These are phyloP conservation scores for Malassezia brasiliensis DNA, from an alignment of 1,284 basidiomycete species.

Conservation along the genomic window DNA sequence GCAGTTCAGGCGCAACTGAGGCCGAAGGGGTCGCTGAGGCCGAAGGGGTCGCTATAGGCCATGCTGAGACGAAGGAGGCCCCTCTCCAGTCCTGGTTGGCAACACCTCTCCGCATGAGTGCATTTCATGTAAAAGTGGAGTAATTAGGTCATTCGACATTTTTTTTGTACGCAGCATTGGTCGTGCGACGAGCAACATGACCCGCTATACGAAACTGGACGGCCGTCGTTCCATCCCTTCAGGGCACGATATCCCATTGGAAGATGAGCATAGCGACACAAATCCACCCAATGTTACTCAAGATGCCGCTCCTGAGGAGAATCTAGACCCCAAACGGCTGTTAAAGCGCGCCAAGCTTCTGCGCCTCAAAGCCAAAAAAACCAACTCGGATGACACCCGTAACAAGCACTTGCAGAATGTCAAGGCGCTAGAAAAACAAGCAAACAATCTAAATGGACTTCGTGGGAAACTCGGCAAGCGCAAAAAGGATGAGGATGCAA, in stretches of 20 bases:
- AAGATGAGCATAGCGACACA: background rate
- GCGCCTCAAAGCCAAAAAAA: constrained; percentile 40
- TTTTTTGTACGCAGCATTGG: constrained; percentile 1
- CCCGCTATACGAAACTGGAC: constrained; percentile 17
- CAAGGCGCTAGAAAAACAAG: constrained; percentile 45
- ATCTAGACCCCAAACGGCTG: constrained; percentile 20
- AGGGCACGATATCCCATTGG: background rate
- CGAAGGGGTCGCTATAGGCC: too few relatives aligned
- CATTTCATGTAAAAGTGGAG: constrained; percentile 3
- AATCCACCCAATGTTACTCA: too few relatives aligned
- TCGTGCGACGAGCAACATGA: constrained; percentile 1
- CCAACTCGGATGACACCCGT: constrained; percentile 30
- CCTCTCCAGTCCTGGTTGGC: constrained; percentile 2
- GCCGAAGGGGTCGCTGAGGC: too few relatives aligned
- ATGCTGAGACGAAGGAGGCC: too few relatives aligned
- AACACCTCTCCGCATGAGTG: background rate
- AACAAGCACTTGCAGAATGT: constrained; percentile 19
- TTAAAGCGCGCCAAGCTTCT: constrained; percentile 43
- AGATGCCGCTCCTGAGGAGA: too few relatives aligned
- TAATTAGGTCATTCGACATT: background rate
- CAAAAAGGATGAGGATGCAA: constrained; percentile 4
- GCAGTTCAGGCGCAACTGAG: background rate
- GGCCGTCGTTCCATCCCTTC: constrained; percentile 5
- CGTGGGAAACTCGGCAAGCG: constrained; percentile 27
- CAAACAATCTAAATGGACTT: constrained; percentile 27